phyloP scores from a whole-genome alignment of 1,284 basidiomycete species.

The Tetrapyrgos nigripes region DNA sequence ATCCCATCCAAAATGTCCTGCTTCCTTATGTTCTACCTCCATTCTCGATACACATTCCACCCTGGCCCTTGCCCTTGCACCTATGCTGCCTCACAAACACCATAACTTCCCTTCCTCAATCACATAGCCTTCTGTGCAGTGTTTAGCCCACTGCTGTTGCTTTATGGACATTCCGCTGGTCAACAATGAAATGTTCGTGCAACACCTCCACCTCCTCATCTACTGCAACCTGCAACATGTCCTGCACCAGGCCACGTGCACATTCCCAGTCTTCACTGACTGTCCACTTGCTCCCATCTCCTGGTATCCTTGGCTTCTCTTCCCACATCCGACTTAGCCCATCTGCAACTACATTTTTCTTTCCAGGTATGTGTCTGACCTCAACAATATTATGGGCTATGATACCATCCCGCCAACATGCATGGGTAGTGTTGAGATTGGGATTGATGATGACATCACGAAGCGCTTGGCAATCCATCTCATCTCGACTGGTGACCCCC shows the following conservation, averaged over 20 bases:
- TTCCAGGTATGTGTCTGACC: constrained; percentile 19
- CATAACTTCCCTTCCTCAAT: constrained; percentile 35
- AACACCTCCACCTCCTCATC: constrained; percentile 14
- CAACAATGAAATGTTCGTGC: constrained; percentile 27
- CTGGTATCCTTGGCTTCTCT: constrained; percentile 17
- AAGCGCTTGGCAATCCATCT: too few relatives aligned
- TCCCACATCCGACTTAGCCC: too few relatives aligned
- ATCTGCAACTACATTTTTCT: constrained; percentile 18
- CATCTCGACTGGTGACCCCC: too few relatives aligned
- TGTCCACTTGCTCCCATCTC: constrained; percentile 39
- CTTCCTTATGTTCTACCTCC: constrained; percentile 27
- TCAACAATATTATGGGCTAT: constrained; percentile 19
- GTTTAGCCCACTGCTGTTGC: constrained; percentile 22
- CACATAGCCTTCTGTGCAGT: constrained; percentile 34
- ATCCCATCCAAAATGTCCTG: constrained; percentile 39
- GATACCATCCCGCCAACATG: constrained; percentile 23
- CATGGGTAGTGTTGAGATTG: too few relatives aligned
- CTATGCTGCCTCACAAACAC: constrained; percentile 23
- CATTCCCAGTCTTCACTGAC: constrained; percentile 20
- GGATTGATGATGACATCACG: too few relatives aligned
- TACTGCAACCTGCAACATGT: constrained; percentile 28
- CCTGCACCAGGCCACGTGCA: constrained; percentile 31
- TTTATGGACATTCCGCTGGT: too few relatives aligned
- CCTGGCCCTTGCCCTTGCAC: constrained; percentile 19
- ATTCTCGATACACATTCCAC: constrained; percentile 23